Evolutionary conservation across 805 yeast species (phyloP).

Genomic region (Yarrowia yakushimensis): DNA sequence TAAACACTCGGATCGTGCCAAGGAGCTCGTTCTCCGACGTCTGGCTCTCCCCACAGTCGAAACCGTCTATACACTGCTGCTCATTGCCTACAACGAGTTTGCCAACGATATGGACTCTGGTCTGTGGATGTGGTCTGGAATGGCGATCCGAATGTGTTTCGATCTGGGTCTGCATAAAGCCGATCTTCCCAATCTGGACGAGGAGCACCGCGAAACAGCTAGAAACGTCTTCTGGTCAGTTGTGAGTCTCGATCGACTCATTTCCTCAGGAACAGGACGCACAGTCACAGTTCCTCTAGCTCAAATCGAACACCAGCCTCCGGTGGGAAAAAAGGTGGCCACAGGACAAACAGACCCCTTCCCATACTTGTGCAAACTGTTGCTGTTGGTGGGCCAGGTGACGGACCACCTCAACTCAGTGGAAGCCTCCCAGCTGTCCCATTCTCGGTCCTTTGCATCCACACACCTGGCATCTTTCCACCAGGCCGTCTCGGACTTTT

Average conservation of each 20-base stretch:
- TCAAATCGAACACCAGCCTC: conserved; percentile 31
- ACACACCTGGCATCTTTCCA: conserved; percentile 27
- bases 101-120: conserved; percentile 35
- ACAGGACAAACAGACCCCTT: conserved; percentile 31
- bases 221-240: conserved; percentile 34
- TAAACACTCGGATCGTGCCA: conserved; percentile 33
- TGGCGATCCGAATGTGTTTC: conserved; percentile 35
- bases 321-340: conserved; percentile 18
- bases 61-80: conserved; percentile 33
- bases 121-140: conserved; percentile 36
- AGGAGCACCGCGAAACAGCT: conserved; percentile 27
- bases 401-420: conserved; percentile 32
- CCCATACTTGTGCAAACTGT: conserved; percentile 32
- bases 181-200: conserved; percentile 9
- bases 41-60: conserved; percentile 34
- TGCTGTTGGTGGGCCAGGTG: conserved; percentile 32
- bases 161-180: conserved; percentile 35
- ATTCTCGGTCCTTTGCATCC: neutral
- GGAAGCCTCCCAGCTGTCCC: conserved; percentile 7
- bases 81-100: conserved; percentile 35
- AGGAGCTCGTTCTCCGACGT: conserved; percentile 32
- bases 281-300: conserved; percentile 30
- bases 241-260: conserved; percentile 32
- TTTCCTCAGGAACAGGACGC: conserved; percentile 35
- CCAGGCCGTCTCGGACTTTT: conserved; percentile 32